phyloP scores from a whole-genome alignment of 2,329 filamentous ascomycete genomes.

The Botryosphaeria agaves region DNA sequence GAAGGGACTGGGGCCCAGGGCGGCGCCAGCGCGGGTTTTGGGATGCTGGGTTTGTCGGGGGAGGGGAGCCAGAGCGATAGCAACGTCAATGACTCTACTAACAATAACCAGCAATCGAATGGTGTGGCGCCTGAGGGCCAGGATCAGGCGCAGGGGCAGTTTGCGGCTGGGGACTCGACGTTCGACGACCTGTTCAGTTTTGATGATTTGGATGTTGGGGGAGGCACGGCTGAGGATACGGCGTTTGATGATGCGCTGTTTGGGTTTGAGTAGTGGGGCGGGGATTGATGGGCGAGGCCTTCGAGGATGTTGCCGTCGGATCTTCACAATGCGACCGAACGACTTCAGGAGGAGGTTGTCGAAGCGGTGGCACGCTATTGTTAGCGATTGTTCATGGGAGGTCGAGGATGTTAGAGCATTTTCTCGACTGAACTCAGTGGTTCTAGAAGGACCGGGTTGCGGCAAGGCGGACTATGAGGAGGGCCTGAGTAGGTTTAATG shows the following conservation, averaged over 20 bases:
- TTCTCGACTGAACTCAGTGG: no score
- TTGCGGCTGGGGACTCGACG: no score
- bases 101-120: neutral
- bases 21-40: neutral
- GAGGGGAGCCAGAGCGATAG: conserved; percentile 1
- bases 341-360: no score
- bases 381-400: no score
- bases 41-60: conserved; percentile 1
- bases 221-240: conserved; percentile 7
- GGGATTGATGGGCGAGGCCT: no score
- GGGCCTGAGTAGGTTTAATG: no score
- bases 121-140: neutral
- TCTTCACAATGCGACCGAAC: no score
- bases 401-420: no score
- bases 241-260: conserved; percentile 22
- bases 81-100: neutral
- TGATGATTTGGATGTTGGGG: conserved; percentile 11
- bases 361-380: no score
- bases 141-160: neutral
- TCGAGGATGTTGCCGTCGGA: no score
- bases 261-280: conserved; percentile 12
- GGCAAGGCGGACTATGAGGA: no score
- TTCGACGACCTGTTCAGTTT: conserved; percentile 19
- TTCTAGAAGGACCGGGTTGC: no score
- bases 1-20: neutral